Evolutionary conservation across 768 basidiomycete genomes (phyloP).

Genomic region (Podaxis sp.): DNA sequence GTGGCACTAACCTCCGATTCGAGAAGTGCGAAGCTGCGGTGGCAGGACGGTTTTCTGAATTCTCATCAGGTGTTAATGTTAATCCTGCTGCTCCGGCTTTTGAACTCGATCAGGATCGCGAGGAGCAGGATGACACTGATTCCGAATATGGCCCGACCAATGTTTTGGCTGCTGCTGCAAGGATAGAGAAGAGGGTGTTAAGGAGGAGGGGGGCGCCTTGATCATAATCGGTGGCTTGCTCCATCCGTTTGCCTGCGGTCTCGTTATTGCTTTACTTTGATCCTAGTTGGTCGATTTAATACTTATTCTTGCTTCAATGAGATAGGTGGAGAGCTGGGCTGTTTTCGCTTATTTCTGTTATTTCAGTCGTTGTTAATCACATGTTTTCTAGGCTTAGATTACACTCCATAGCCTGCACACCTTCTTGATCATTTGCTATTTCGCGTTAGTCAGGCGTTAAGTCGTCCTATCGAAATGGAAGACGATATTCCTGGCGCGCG

Average conservation of each 20-base stretch:
- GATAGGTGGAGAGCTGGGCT: background rate
- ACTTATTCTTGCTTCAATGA: background rate
- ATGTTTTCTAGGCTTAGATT: background rate
- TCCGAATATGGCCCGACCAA: background rate
- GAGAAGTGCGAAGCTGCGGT: conserved; percentile 2
- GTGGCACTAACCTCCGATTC: conserved; percentile 14
- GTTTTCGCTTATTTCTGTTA: background rate
- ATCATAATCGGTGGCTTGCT: background rate
- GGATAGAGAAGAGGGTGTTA: conserved; percentile 17
- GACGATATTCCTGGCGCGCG: background rate
- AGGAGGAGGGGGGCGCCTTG: conserved; percentile 7
- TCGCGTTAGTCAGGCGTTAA: background rate
- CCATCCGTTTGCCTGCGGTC: background rate
- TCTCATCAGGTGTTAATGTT: conserved; percentile 3
- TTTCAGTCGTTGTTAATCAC: background rate
- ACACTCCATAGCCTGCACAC: too few species aligned
- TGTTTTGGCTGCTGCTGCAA: conserved; percentile 19
- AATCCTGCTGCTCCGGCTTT: background rate
- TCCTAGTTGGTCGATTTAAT: background rate
- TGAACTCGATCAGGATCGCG: background rate
- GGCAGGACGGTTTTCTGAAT: conserved; percentile 1
- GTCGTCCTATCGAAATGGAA: background rate
- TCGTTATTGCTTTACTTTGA: background rate
- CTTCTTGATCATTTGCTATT: background rate
- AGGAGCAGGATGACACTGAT: background rate